phyloP scores from a whole-genome alignment of 78 protist species.

The Dictyostelium firmibasis region DNA sequence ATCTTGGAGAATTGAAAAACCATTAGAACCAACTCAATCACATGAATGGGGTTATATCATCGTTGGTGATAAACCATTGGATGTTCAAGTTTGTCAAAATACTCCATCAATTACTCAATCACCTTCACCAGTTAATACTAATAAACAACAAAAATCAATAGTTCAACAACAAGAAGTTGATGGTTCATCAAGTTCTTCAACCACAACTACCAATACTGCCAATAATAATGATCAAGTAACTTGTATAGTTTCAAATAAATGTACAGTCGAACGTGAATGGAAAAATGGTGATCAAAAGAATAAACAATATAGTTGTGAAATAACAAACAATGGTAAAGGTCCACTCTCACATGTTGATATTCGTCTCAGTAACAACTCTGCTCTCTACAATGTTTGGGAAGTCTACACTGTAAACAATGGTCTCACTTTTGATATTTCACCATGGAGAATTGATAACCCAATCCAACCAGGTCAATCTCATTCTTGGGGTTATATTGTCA shows the following conservation, averaged over 20 bases:
- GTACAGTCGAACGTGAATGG: neutral
- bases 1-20: neutral
- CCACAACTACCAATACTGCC: neutral
- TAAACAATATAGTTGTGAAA: slow-evolving; percentile 9
- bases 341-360: slow-evolving; percentile 17
- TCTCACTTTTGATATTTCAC: slow-evolving; percentile 7
- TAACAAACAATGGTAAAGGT: slow-evolving; percentile 33
- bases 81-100: slow-evolving; percentile 30
- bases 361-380: neutral
- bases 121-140: neutral
- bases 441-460: neutral
- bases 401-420: slow-evolving; percentile 12
- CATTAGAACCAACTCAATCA: neutral
- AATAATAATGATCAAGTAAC: neutral
- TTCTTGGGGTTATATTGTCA: slow-evolving; percentile 19
- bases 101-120: neutral
- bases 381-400: slow-evolving; percentile 23
- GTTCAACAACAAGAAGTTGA: neutral
- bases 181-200: neutral
- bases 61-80: neutral
- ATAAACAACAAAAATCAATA: neutral
- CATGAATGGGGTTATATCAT: slow-evolving; percentile 30
- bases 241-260: slow-evolving; percentile 7
- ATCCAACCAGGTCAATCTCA: slow-evolving; percentile 20
- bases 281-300: neutral